Base-by-base conservation (phyloP, 805 yeast species). In the Wickerhamiella azyma region DNA sequence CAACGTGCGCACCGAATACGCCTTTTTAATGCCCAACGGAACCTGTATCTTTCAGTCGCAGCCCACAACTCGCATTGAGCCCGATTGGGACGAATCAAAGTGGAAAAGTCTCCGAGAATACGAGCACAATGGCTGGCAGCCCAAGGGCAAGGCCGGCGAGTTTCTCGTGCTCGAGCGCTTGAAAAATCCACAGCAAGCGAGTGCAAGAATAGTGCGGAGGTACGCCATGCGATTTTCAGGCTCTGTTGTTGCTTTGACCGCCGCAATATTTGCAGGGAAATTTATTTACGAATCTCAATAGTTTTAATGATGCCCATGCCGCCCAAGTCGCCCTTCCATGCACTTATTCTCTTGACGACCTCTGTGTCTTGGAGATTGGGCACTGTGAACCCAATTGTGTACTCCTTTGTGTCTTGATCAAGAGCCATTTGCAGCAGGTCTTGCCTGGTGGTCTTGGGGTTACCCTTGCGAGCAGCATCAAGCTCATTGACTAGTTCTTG, bases 261-360 rank as follows among this genome's bases (percentile, higher is more conserved):
- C 37, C 1, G 47, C 42, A 2, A 45, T 55, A 5, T 52, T 50
- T 17, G 42, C 32, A 5, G 54, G 28, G 9, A 36, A 19, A 18
- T 36, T 36, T 36, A 18, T 36, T 19, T 18, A 16, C 33, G 18
- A 16, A 39, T 18, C 33, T 18, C 16, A 8, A 33, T 24, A 24
- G 44, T 41, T 16, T 41, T 29, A 41, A 41, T 41, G 13, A 41
- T 28, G 26, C 36, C 28, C 44, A 79, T 64, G 16, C 92, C 85
- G 39, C 96, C 96, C 55, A 75, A 67, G 9, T 83, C 76, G 24
- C 92, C 88, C 55, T 82, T 81, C 96, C 96, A 89, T 5, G 64
- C 62, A 57, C 79, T 71, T 52, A 89, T 64, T 30, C 68, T 64
- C 33, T 67, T 65, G 2, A 85, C 89, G 4, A 77, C 79, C 8